These are phyloP conservation scores for Ilyonectria mors-panacis DNA, from an alignment of 2,329 filamentous ascomycete species.

Conservation along the genomic window DNA sequence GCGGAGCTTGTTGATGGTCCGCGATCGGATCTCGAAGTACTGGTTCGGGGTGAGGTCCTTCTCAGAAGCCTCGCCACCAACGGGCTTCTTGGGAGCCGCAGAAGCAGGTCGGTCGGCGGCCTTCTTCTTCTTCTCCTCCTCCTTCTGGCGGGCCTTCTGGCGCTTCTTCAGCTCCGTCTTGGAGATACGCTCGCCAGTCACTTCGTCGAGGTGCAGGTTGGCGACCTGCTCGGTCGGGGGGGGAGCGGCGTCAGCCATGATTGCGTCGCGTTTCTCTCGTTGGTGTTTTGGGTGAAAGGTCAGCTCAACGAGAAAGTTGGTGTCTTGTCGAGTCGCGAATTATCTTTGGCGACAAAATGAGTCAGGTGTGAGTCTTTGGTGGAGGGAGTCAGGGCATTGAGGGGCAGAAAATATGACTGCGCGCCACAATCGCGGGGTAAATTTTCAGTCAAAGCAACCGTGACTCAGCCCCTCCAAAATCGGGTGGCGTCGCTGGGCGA, in stretches of 20 bases:
- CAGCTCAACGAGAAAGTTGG: conserved; percentile 30
- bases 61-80: conserved; percentile 73
- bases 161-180: conserved; percentile 95
- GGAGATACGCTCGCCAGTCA: conserved; percentile 89
- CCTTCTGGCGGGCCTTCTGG: conserved; percentile 89
- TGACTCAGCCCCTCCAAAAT: conserved; percentile 39
- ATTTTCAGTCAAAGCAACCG: conserved; percentile 40
- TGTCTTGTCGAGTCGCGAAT: conserved; percentile 23
- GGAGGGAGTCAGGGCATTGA: conserved; percentile 50
- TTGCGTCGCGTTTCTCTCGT: conserved; percentile 41
- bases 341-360: conserved; percentile 39
- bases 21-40: conserved; percentile 97
- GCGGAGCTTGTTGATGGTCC: conserved; percentile 71
- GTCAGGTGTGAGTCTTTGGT: conserved; percentile 46
- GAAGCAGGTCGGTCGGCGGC: conserved; percentile 83
- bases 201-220: conserved; percentile 90
- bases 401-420: conserved; percentile 46
- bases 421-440: conserved; percentile 52
- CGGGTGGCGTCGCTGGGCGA: not conserved
- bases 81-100: conserved; percentile 61
- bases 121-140: conserved; percentile 91
- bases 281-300: conserved; percentile 13
- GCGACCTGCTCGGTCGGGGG: conserved; percentile 67
- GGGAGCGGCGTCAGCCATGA: conserved; percentile 53
- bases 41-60: conserved; percentile 72